phyloP scores from a whole-genome alignment of 495 filamentous ascomycete species.

The Neurospora sp. region DNA sequence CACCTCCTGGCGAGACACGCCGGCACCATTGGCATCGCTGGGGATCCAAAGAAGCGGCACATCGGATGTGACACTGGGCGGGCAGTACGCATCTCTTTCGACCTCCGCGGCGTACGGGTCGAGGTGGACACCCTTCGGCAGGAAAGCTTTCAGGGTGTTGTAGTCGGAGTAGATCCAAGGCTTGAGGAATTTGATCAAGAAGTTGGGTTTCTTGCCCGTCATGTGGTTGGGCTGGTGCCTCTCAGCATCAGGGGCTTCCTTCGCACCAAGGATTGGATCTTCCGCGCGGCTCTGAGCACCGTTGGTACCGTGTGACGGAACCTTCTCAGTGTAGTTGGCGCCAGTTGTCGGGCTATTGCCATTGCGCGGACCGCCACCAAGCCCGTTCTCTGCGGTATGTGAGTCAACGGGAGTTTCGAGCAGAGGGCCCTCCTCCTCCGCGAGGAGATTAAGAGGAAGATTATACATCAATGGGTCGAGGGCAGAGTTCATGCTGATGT shows the following conservation, averaged over 20 bases:
- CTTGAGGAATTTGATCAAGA: constrained; percentile 60
- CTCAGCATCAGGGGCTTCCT: not conserved
- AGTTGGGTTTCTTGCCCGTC: constrained; percentile 27
- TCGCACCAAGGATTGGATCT: constrained; percentile 13
- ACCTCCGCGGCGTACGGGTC: constrained; percentile 49
- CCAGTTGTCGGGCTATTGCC: constrained; percentile 11
- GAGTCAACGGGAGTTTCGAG: constrained; percentile 16
- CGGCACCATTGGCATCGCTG: constrained; percentile 48
- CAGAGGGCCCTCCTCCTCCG: constrained; percentile 50
- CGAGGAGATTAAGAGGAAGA: constrained; percentile 53
- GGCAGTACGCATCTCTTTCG: constrained; percentile 62
- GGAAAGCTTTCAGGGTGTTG: constrained; percentile 54
- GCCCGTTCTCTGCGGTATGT: constrained; percentile 4
- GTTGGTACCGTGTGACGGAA: constrained; percentile 19
- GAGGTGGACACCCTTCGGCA: constrained; percentile 45
- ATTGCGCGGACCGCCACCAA: not conserved
- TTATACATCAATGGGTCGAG: constrained; percentile 72
- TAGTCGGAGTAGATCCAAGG: constrained; percentile 73
- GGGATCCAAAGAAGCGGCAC: constrained; percentile 79
- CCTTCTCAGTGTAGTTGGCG: constrained; percentile 18
- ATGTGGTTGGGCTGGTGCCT: not conserved
- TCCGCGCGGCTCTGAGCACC: constrained; percentile 16
- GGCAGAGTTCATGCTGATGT: constrained; percentile 68
- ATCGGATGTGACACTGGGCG: constrained; percentile 55
- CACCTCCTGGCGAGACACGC: constrained; percentile 69